These are phyloP conservation scores for Vitellaria paradoxa DNA, from an alignment of 179 eudicot genomes.

Conservation along the genomic window DNA sequence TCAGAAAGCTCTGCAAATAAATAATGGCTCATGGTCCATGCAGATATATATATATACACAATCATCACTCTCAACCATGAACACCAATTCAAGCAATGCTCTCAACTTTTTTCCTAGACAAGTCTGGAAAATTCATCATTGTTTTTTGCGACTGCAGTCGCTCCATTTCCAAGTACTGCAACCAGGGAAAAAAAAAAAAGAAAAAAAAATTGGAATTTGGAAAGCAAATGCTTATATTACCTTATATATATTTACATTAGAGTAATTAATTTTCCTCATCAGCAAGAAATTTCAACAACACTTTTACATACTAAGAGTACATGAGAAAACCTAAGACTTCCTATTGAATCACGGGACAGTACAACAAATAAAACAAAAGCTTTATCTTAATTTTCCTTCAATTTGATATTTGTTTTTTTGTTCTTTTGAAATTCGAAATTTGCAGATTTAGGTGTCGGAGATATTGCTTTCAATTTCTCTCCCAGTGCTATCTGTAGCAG, in stretches of 20 bases:
- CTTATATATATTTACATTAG: too few relatives aligned
- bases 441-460: not conserved
- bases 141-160: conserved; percentile 39
- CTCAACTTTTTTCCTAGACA: conserved; percentile 18
- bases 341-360: not conserved
- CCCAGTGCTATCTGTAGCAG: not conserved
- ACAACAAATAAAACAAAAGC: not conserved
- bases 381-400: not conserved
- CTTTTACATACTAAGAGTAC: not conserved
- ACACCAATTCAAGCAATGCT: not conserved
- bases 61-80: conserved; percentile 18
- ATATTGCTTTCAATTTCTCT: not conserved
- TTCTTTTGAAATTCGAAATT: not conserved
- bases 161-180: conserved; percentile 18
- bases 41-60: not conserved
- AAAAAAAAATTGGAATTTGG: not conserved
- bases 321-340: not conserved
- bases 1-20: conserved; percentile 13
- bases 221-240: conserved; percentile 2
- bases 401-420: not conserved
- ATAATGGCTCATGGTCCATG: conserved; percentile 20
- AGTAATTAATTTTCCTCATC: too few relatives aligned
- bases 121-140: conserved; percentile 50
- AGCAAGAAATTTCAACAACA: too few relatives aligned
- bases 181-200: not conserved